Evolutionary conservation across 2,329 filamentous ascomycete species (phyloP), one percentile per base, ranked within the genome.

Genomic region (Diaporthe ampelina): DNA sequence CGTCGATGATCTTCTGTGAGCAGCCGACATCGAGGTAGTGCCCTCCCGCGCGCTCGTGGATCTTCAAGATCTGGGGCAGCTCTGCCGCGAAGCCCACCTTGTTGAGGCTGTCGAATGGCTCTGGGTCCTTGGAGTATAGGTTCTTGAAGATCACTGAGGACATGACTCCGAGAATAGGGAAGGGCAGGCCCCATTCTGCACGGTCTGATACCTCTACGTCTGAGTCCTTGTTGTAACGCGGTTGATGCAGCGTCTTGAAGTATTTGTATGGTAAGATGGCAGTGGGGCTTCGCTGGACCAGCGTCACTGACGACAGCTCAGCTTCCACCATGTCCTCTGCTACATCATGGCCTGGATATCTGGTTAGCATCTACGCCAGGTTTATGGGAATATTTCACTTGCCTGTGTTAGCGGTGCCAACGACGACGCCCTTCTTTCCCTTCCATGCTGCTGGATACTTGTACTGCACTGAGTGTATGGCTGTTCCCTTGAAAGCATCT

Each of bases 21-120:
- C 83, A 85, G 17, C 89, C 89, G 15, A 90, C 87, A 75, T 91
- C 89, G 73, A 91, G 88, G 78, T 91, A 91, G 79, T 91, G 91
- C 6, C 90, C 89, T 1, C 90, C 90, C 11, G 90, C 90, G 6
- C 89, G 87, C 77, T 90, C 59, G 26, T 50, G 59, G 5, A 65
- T 65, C 59, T 65, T 65, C 21, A 65, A n/a, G 26, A 65, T 35
- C 11, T 50, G 43, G 3, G 43, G 61, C 9, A 67, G 29, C 29
- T 67, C 43, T 21, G 43, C 61, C 10, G 32, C 26, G 13, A 50
- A 50, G 21, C 61, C 61, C 43, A 67, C 43, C 21, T 50, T 67
- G 9, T 19, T 11, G 3, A 67, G 61, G 11, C 43, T 32, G 11
- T 52, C 43, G 15, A 67, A 67, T 6, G 63, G 63, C 29, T 67